Base-by-base conservation (phyloP, 2,329 filamentous ascomycete genomes). In the Fusarium sp. region DNA sequence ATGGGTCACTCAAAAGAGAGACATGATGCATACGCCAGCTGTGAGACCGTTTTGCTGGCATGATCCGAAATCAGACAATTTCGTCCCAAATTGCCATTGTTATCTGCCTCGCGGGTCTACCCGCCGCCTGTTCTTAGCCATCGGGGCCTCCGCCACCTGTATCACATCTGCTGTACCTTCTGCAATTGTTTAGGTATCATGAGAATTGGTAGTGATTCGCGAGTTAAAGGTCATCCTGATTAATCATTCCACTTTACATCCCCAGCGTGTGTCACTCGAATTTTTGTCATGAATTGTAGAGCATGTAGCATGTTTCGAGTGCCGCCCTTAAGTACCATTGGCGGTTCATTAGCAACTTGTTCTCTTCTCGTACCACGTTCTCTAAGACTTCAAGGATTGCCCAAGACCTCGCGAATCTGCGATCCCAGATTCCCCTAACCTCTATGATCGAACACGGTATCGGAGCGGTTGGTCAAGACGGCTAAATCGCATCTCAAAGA, bases 11-110 rank as follows among this genome's bases (percentile, higher is more conserved):
- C 20, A 45, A 36, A 23, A 44, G 28, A 11, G 36, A 67, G 63
- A 59, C 53, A 51, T 49, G 62, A 65, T 62, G 53, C 40, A 42
- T 26, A 52, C 46, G 47, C 52, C 40, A 61, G 53, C 51, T 40
- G 34, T 50, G 36, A 65, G 36, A 30, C 55, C 55, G 45, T 65
- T 59, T 48, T 57, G 50, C 47, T 56, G 65, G 49, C 52, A 67
- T 70, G 59, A 61, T 66, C 48, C 39, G 50, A 56, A 65, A 66
- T 69, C 65, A 71, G 46, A 56, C 63, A 63, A 69, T 55, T 36
- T 38, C 49, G 24, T 32, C 36, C 45, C 19, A 24, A 30, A 49
- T 36, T 48, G 19, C 9, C 44, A 39, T 38, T 45, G 46, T 26
- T 23, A 32, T 43, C 30, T 39, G 36, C 15, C 28, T 28, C 10